Evolutionary conservation across 805 yeast species (phyloP), one percentile per base, ranked within the genome.

Genomic region (Wickerhamomyces strasburgensis): DNA sequence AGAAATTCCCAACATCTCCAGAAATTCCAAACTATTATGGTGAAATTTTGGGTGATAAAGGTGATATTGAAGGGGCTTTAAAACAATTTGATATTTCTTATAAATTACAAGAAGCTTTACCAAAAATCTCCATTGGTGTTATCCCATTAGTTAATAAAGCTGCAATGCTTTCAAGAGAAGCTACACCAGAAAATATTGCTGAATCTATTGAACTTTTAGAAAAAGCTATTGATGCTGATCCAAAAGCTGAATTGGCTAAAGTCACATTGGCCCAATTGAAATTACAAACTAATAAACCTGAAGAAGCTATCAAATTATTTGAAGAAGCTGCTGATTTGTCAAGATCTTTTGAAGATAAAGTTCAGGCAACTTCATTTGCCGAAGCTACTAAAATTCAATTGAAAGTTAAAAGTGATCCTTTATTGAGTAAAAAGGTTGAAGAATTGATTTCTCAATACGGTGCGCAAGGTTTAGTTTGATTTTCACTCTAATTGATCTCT

Each of bases 1-100:
- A 72, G 60, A 72, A 72, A 60, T 86, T 86, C 75, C 89, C 96
- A 50, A 75, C 89, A 17, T 74, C 84, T 36, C 86, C 98, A 38
- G 96, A 87, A 62, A 83, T 88, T 51, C 95, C 93, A 67, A 89
- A 87, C 69, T 93, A 88, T 65, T 88, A 80, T 58, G 98, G 98
- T 56, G 98, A 93, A 68, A 81, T 90, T 34, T 72, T 90, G 54
- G 80, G 85, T 45, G 97, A 90, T 59, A 73, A 73, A 52, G 83
- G 82, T 57, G 86, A 84, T 51, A 64, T 75, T 39, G 72, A 61
- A 21, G 81, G 73, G 43, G 96, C 98, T 40, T 62, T 77, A 42
- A 77, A 78, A 56, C 89, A 87, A 66, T 90, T 88, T 59, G 96
- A 89, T 46, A 73, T 76, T 52, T 87, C 98, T 38, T 80, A 80